Evolutionary conservation across 2,329 filamentous ascomycete genomes (phyloP).

Genomic region (Fusarium armeniacum): DNA sequence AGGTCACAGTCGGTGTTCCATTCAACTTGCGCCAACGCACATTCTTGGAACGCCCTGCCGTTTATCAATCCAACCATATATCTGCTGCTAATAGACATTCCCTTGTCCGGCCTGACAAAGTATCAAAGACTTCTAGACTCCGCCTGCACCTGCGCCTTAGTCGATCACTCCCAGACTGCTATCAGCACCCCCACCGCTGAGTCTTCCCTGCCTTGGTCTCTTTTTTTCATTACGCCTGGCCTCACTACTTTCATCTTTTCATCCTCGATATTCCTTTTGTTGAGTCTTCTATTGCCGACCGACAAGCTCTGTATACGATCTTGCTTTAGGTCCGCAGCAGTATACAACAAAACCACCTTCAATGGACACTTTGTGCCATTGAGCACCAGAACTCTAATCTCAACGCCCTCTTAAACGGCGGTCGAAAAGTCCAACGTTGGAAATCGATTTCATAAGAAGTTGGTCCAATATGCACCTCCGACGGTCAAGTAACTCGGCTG

Average conservation of each 20-base stretch:
- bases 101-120: conserved; percentile 30
- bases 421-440: conserved; percentile 1
- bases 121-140: conserved; percentile 36
- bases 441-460: conserved; percentile 20
- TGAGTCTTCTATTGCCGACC: conserved; percentile 19
- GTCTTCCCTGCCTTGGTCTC: conserved; percentile 26
- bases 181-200: conserved; percentile 39
- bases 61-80: conserved; percentile 35
- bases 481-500: conserved; percentile 48
- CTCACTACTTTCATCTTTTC: conserved; percentile 29
- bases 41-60: conserved; percentile 32
- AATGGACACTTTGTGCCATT: conserved; percentile 42
- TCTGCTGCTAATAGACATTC: conserved; percentile 19
- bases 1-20: conserved; percentile 25
- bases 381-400: conserved; percentile 30
- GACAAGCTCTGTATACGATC: conserved; percentile 3
- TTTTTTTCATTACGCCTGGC: conserved; percentile 33
- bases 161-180: conserved; percentile 38
- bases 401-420: conserved; percentile 9
- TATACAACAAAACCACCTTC: conserved; percentile 16
- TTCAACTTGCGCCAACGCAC: conserved; percentile 38
- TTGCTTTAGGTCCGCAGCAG: conserved; percentile 13
- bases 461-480: conserved; percentile 46
- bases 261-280: conserved; percentile 24
- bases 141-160: conserved; percentile 34